These are phyloP conservation scores for Metschnikowia henanensis DNA, from an alignment of 805 yeast species.

Conservation along the genomic window DNA sequence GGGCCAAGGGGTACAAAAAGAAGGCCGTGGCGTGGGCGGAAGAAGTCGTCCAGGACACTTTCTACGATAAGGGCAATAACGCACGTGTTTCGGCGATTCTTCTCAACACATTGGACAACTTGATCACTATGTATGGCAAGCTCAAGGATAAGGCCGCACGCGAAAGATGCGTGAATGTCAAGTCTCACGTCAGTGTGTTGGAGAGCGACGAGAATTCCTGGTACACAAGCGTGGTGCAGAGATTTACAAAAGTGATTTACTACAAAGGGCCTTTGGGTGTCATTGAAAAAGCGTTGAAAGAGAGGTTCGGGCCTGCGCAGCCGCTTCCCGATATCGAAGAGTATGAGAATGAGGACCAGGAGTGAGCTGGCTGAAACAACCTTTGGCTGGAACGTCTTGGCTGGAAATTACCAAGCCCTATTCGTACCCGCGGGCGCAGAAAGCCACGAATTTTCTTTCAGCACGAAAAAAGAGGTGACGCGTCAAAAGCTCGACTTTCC, in stretches of 20 bases:
- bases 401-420: no score
- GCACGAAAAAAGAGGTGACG: no score
- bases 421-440: no score
- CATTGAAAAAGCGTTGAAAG: conserved; percentile 38
- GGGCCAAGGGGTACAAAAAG: conserved; percentile 39
- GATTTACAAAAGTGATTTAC: conserved; percentile 40
- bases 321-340: conserved; percentile 39
- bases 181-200: conserved; percentile 24
- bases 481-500: no score
- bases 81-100: conserved; percentile 31
- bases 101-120: conserved; percentile 30
- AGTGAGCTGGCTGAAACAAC: conserved; percentile 4
- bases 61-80: conserved; percentile 27
- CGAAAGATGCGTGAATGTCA: conserved; percentile 29
- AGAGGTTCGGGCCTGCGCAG: conserved; percentile 37
- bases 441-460: no score
- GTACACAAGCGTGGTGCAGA: conserved; percentile 34
- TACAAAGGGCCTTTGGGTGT: conserved; percentile 43
- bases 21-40: conserved; percentile 44
- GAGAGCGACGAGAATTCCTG: conserved; percentile 28
- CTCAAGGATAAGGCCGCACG: conserved; percentile 24
- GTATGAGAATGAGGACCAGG: conserved; percentile 42
- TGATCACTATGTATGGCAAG: conserved; percentile 32
- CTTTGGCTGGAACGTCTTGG: neutral
- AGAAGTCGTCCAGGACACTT: conserved; percentile 39